Conservation (phyloP, 768 basidiomycete species). For the Leccinum pellstonianum region DNA sequence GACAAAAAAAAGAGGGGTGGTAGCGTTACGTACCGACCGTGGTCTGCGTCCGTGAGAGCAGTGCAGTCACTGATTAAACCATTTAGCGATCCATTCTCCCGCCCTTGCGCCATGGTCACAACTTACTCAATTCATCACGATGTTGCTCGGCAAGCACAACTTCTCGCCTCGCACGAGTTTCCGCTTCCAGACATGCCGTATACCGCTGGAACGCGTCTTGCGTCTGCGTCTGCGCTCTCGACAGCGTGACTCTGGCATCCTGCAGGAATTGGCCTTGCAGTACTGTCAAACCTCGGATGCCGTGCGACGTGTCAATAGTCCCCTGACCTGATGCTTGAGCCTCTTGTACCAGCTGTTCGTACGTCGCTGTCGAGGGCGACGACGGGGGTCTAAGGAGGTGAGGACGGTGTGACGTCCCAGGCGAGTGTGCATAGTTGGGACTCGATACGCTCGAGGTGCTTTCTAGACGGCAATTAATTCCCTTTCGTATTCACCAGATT, state of each 20-base stretch:
- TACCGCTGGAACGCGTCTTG: conserved; percentile 72
- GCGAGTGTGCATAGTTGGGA: conserved; percentile 33
- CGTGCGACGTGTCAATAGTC: conserved; percentile 9
- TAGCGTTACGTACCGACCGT: conserved; percentile 33
- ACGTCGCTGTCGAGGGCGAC: conserved; percentile 50
- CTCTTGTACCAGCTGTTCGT: conserved; percentile 56
- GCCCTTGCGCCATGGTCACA: conserved; percentile 1
- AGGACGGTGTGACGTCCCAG: conserved; percentile 31
- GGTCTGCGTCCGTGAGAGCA: conserved; percentile 37
- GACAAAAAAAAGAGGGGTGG: conserved; percentile 3
- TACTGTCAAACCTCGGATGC: conserved; percentile 9
- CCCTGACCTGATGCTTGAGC: conserved; percentile 59
- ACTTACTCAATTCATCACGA: conserved; percentile 57
- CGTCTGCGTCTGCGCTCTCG: conserved; percentile 66
- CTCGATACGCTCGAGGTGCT: conserved; percentile 31
- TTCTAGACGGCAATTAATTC: conserved; percentile 17
- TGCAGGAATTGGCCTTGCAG: conserved; percentile 58
- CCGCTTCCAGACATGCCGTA: conserved; percentile 65
- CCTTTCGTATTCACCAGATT: conserved; percentile 7
- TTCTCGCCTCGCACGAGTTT: conserved; percentile 63
- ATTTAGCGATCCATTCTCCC: conserved; percentile 21
- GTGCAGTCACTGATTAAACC: conserved; percentile 29
- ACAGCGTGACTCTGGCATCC: conserved; percentile 56
- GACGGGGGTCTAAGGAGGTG: conserved; percentile 44
- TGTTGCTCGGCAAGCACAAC: conserved; percentile 65